These are phyloP conservation scores for Blastocystis sp. DNA, from an alignment of 352 stramenopile genomes.

Conservation along the genomic window DNA sequence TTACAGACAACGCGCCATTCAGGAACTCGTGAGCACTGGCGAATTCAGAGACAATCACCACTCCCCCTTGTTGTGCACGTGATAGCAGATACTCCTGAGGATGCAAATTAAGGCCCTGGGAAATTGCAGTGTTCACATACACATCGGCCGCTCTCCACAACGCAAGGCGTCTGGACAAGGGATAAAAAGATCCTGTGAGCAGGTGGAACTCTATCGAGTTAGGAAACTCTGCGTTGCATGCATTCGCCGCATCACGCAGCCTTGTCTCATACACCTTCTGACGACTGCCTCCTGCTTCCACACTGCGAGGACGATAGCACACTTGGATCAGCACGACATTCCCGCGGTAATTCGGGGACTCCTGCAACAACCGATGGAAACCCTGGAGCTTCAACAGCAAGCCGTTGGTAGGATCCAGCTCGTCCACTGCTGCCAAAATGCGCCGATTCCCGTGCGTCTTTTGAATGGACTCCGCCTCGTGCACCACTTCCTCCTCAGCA, in stretches of 20 bases:
- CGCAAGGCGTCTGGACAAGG: constrained; percentile 22
- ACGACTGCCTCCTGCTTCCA: background rate
- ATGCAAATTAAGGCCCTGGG: constrained; percentile 50
- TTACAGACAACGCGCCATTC: constrained; percentile 52
- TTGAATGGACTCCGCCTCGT: background rate
- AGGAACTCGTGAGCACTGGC: constrained; percentile 55
- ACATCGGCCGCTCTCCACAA: constrained; percentile 26
- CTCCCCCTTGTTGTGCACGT: constrained; percentile 15
- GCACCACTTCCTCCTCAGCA: background rate
- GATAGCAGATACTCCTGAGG: constrained; percentile 49
- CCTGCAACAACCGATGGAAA: constrained; percentile 16
- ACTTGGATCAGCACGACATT: background rate
- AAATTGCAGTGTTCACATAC: constrained; percentile 38
- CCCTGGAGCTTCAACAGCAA: constrained; percentile 49
- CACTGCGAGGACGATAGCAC: constrained; percentile 17
- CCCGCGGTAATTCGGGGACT: background rate
- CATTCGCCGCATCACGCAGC: background rate
- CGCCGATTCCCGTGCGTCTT: background rate
- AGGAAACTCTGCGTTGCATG: constrained; percentile 19
- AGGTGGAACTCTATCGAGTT: constrained; percentile 6
- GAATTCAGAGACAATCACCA: constrained; percentile 49
- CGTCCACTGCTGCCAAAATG: constrained; percentile 43
- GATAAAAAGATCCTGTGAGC: constrained; percentile 49
- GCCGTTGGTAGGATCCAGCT: constrained; percentile 27
- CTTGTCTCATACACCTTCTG: background rate